A percentile compares a stretch with the other conserved stretches of the same genome.
Evolutionary conservation across 108 stramenopile genomes (phyloP).

Genomic region (Asterionellopsis glacialis): DNA sequence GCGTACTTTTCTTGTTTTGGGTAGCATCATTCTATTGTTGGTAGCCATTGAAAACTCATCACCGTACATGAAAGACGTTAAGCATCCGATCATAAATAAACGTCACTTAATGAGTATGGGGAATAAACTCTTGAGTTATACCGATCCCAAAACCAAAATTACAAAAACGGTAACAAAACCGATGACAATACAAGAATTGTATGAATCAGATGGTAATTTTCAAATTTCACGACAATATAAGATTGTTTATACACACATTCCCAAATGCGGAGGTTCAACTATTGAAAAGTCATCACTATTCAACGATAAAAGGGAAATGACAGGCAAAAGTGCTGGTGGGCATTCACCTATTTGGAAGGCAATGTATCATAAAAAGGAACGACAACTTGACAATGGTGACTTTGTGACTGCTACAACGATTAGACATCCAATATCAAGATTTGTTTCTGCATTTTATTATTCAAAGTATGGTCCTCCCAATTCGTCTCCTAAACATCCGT

Average conservation of each 20-base stretch:
- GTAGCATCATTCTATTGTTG: too few species aligned
- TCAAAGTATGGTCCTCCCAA: background rate
- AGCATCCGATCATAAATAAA: too few species aligned
- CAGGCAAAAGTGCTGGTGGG: background rate
- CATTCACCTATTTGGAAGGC: background rate
- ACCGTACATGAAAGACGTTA: too few species aligned
- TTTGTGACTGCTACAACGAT: conserved; percentile 2
- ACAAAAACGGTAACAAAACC: too few species aligned
- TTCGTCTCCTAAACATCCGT: background rate
- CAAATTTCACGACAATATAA: background rate
- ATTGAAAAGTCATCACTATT: background rate
- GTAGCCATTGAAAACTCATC: too few species aligned
- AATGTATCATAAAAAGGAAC: background rate
- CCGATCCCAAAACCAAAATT: too few species aligned
- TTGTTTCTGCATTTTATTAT: conserved; percentile 1
- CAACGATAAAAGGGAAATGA: background rate
- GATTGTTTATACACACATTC: background rate
- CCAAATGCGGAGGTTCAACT: background rate
- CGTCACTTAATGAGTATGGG: too few species aligned
- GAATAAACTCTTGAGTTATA: too few species aligned
- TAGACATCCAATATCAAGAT: background rate
- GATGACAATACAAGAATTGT: background rate
- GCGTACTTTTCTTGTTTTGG: too few species aligned
- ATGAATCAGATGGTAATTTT: background rate
- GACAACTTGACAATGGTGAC: background rate